Evolutionary conservation across 768 basidiomycete genomes (phyloP).

Genomic region (Mycena latifolia): DNA sequence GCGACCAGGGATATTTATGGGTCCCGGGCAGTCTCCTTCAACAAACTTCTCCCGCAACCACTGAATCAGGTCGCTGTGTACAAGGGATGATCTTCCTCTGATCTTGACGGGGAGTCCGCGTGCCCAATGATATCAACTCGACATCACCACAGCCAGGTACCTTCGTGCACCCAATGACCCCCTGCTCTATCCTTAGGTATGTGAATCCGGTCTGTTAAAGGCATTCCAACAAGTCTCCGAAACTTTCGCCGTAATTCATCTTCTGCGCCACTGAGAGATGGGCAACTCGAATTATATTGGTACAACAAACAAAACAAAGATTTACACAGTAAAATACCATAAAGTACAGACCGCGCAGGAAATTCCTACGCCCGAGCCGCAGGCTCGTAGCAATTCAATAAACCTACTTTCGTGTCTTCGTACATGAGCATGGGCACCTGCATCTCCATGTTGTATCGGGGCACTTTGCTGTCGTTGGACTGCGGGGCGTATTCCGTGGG

Average conservation of each 20-base stretch:
- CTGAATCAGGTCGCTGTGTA: too few relatives aligned
- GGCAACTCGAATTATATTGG: constrained; percentile 20
- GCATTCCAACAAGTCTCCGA: constrained; percentile 19
- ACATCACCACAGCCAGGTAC: constrained; percentile 9
- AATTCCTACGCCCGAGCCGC: constrained; percentile 2
- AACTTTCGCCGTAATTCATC: neutral
- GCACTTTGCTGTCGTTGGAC: constrained; percentile 15
- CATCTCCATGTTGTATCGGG: constrained; percentile 27
- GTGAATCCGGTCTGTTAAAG: constrained; percentile 22
- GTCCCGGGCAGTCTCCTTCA: too few relatives aligned
- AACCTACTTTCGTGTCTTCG: constrained; percentile 29
- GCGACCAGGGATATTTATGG: too few relatives aligned
- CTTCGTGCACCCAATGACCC: too few relatives aligned
- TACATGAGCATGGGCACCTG: constrained; percentile 30
- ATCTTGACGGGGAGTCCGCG: too few relatives aligned
- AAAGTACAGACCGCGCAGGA: neutral
- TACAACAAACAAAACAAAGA: constrained; percentile 5
- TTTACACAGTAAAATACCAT: constrained; percentile 21
- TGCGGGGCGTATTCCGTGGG: constrained; percentile 17
- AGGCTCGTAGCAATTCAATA: constrained; percentile 28
- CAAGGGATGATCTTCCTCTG: too few relatives aligned
- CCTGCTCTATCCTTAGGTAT: too few relatives aligned
- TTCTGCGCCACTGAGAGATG: constrained; percentile 17
- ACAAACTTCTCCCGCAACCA: too few relatives aligned
- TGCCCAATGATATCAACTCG: constrained; percentile 9